A percentile compares a stretch with the other conserved stretches of the same genome.
Evolutionary conservation across 768 basidiomycete species (phyloP).

Genomic region (Boletus sp.): DNA sequence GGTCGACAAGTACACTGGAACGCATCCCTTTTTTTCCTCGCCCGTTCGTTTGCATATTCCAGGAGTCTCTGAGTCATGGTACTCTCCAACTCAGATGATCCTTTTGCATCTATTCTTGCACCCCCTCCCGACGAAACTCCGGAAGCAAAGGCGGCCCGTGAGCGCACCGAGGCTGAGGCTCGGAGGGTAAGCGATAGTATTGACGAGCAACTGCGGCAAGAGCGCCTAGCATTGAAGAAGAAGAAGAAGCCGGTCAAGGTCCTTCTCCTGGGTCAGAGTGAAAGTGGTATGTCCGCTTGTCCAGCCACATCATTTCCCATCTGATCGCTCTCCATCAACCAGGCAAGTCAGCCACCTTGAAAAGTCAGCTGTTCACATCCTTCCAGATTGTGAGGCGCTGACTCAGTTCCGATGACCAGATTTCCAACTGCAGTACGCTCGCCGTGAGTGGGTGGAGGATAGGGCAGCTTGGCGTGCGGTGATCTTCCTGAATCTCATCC

Average conservation of each 20-base stretch:
- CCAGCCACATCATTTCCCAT: neutral
- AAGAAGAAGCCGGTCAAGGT: conserved; percentile 71
- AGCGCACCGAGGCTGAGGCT: conserved; percentile 62
- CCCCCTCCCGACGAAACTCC: conserved; percentile 65
- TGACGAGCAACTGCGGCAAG: conserved; percentile 67
- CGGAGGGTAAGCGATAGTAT: conserved; percentile 68
- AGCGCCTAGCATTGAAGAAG: conserved; percentile 55
- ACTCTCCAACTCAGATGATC: conserved; percentile 52
- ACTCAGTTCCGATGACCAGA: conserved; percentile 34
- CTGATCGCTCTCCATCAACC: neutral
- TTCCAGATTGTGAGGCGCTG: neutral
- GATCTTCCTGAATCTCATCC: conserved; percentile 76
- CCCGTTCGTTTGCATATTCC: neutral
- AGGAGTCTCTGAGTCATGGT: conserved; percentile 13
- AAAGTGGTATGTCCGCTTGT: conserved; percentile 48
- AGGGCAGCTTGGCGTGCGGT: conserved; percentile 71
- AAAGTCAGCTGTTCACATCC: conserved; percentile 47
- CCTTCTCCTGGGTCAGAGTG: conserved; percentile 72
- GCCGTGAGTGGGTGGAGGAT: conserved; percentile 67
- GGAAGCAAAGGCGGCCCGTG: conserved; percentile 52
- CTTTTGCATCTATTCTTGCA: conserved; percentile 56
- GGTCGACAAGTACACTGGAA: neutral
- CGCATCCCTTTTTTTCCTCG: neutral
- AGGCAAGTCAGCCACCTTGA: conserved; percentile 76
- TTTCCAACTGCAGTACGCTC: conserved; percentile 75